These are phyloP conservation scores for Albugo candida DNA, from an alignment of 352 stramenopile genomes.

Conservation along the genomic window DNA sequence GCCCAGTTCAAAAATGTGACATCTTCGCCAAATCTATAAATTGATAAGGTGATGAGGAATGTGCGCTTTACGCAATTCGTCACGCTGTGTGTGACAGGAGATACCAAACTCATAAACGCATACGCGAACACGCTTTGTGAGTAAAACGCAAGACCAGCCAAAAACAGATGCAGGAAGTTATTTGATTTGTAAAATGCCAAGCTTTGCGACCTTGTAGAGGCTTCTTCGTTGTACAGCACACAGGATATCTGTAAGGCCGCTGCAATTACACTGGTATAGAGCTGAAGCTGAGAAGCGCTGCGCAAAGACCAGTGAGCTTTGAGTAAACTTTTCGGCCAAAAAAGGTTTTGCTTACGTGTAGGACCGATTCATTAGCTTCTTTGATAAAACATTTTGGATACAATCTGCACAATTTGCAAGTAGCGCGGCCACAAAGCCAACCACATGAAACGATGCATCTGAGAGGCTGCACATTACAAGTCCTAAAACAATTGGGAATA, in stretches of 20 bases:
- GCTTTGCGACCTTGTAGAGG: conserved; percentile 7
- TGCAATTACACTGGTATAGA: conserved; percentile 79
- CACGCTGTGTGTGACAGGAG: conserved; percentile 79
- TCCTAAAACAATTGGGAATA: conserved; percentile 74
- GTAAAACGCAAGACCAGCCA: conserved; percentile 76
- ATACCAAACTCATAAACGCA: conserved; percentile 81
- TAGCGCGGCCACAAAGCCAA: conserved; percentile 78
- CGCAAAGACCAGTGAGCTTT: background rate
- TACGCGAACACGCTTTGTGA: conserved; percentile 81
- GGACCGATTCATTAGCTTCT: conserved; percentile 61
- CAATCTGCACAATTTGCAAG: conserved; percentile 84
- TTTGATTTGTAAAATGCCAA: conserved; percentile 9
- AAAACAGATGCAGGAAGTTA: conserved; percentile 22
- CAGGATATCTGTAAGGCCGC: conserved; percentile 70
- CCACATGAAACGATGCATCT: conserved; percentile 69
- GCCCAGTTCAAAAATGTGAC: conserved; percentile 67
- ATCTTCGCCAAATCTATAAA: conserved; percentile 77
- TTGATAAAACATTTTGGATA: conserved; percentile 84
- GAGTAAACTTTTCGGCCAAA: background rate
- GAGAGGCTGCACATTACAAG: conserved; percentile 75
- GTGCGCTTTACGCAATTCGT: conserved; percentile 82
- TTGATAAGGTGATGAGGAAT: conserved; percentile 80
- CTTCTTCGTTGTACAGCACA: conserved; percentile 29
- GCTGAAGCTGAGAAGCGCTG: conserved; percentile 69
- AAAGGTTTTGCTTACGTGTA: conserved; percentile 36